Evolutionary conservation across 306 rosid species (phyloP).

Genomic region (Glycine soja): DNA sequence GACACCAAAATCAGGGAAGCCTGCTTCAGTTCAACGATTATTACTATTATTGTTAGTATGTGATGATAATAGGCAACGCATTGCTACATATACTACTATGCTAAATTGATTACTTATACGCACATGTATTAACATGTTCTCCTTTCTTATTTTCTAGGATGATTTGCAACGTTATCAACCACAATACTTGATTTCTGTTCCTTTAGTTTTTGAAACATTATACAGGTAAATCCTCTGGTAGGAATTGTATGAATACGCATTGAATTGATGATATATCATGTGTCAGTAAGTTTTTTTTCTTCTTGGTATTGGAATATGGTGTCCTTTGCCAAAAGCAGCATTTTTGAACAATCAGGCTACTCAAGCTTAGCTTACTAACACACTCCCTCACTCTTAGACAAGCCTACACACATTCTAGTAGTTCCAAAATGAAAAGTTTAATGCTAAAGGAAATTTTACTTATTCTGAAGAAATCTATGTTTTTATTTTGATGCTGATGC

Average conservation of each 20-base stretch:
- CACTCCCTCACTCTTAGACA: not conserved
- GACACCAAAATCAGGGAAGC: conserved; percentile 10
- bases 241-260: conserved; percentile 31
- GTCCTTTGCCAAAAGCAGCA: not conserved
- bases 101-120: conserved; percentile 26
- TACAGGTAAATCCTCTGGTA: conserved; percentile 67
- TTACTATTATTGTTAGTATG: conserved; percentile 12
- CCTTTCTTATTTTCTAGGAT: conserved; percentile 54
- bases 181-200: conserved; percentile 81
- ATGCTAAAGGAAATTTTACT: not conserved
- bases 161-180: conserved; percentile 84
- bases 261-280: not conserved
- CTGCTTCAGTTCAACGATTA: not conserved
- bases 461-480: conserved; percentile 26
- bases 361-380: not conserved
- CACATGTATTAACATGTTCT: conserved; percentile 24
- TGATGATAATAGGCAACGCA: conserved; percentile 1
- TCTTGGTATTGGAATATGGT: not conserved
- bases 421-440: not conserved
- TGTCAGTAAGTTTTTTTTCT: not conserved
- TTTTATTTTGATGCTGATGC: conserved; percentile 16
- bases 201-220: conserved; percentile 88
- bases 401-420: not conserved
- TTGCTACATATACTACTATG: not conserved
- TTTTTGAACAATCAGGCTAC: not conserved